A percentile compares a stretch with the other conserved stretches of the same genome.
Evolutionary conservation across 371 early-diverging fungal genomes (phyloP).

Genomic region (Amoeboradix gromovi): DNA sequence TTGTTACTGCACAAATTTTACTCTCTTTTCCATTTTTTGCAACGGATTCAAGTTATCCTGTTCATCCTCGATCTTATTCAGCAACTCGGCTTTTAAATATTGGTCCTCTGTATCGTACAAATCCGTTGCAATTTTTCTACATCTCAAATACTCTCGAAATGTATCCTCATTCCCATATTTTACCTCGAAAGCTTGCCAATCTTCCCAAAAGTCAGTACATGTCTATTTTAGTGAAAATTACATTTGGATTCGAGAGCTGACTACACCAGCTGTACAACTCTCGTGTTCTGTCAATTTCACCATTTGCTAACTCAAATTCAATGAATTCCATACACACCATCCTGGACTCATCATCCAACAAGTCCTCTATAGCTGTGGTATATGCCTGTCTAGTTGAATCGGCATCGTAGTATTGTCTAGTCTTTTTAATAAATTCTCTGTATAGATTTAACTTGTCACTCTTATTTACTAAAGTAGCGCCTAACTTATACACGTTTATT

Average conservation of each 20-base stretch:
- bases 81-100: too few species aligned
- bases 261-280: slow-evolving; percentile 58
- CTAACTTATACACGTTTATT: slow-evolving; percentile 71
- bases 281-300: slow-evolving; percentile 84
- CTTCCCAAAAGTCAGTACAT: slow-evolving; percentile 45
- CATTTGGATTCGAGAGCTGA: slow-evolving; percentile 61
- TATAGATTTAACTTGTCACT: slow-evolving; percentile 53
- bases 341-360: slow-evolving; percentile 52
- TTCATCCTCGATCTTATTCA: too few species aligned
- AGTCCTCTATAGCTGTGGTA: slow-evolving; percentile 49
- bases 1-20: too few species aligned
- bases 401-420: slow-evolving; percentile 51
- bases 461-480: slow-evolving; percentile 37
- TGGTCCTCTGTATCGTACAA: too few species aligned
- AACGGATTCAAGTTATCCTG: too few species aligned
- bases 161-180: slow-evolving; percentile 87
- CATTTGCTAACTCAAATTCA: slow-evolving; percentile 53
- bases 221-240: slow-evolving; percentile 10
- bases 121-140: too few species aligned
- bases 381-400: slow-evolving; percentile 64
- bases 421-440: slow-evolving; percentile 62
- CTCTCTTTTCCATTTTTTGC: too few species aligned
- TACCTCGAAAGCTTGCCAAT: slow-evolving; percentile 88
- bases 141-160: slow-evolving; percentile 83
- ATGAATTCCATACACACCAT: slow-evolving; percentile 52